These are phyloP conservation scores for Xylaria sp. DNA, from an alignment of 2,329 filamentous ascomycete genomes.

Conservation along the genomic window DNA sequence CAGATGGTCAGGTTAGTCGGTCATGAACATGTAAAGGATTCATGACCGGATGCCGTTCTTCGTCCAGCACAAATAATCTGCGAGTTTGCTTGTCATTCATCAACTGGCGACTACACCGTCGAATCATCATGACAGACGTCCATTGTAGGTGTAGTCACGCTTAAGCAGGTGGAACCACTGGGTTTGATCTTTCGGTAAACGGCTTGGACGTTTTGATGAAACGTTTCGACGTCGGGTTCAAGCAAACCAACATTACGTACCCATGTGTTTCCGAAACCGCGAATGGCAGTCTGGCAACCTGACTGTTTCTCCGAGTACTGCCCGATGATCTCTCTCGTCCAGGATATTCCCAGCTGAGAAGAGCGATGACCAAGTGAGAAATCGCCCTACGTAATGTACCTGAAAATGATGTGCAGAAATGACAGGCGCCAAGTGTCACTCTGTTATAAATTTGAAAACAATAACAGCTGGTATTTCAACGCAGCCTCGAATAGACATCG, in stretches of 20 bases:
- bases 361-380: neutral
- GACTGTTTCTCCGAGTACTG: slow-evolving; percentile 3
- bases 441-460: neutral
- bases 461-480: too few species aligned
- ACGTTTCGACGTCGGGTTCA: slow-evolving; percentile 30
- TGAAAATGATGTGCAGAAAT: slow-evolving; percentile 13
- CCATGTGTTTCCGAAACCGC: slow-evolving; percentile 25
- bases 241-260: too few species aligned
- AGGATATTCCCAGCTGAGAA: neutral
- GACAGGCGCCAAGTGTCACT: slow-evolving; percentile 8
- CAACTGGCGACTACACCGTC: neutral
- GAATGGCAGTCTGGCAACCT: neutral
- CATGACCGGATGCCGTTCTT: neutral
- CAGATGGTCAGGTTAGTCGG: neutral
- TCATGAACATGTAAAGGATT: neutral
- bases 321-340: neutral
- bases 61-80: slow-evolving; percentile 10
- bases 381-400: neutral
- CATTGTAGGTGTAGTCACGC: neutral
- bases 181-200: slow-evolving; percentile 2
- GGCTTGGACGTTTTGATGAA: slow-evolving; percentile 28
- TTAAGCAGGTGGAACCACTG: neutral
- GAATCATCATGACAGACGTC: neutral
- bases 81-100: neutral
- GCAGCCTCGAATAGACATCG: too few species aligned